Evolutionary conservation across 345 rosid species (phyloP), one percentile per base, ranked within the genome.

Genomic region (Heritiera fomes): DNA sequence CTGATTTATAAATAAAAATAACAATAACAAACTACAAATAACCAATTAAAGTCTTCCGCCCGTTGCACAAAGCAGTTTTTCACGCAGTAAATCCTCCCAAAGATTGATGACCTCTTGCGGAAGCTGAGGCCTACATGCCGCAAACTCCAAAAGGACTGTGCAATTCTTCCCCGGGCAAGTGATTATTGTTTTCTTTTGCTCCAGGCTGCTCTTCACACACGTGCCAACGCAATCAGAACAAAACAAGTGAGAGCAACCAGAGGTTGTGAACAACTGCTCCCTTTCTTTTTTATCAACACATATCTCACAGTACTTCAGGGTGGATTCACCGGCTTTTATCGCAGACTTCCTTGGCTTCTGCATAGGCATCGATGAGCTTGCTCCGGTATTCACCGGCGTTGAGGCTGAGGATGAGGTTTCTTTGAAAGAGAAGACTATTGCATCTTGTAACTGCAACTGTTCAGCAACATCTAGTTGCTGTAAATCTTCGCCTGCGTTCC

Each of bases 151-250:
- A n/a, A 10, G 13, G 0, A 55, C 47, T 0, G 8, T 23, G 60
- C 84, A 84, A 11, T 64, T 76, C n/a, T 80, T 74, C n/a, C 69
- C 80, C 12, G 83, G 87, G 12, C 87, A 85, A 10, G 14, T 23
- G 72, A 82, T 71, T 41, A 64, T 20, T 7, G 83, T 82, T 28
- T 77, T 47, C 58, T 80, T 78, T 61, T 75, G 75, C 59, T 67
- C 77, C 7, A 92, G 59, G 72, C 84, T 90, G 0, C 84, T 62
- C 1, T 82, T 83, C 30, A 90, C 89, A 77, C 87, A 86, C 58
- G 76, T 89, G 81, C 73, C 59, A 8, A 88, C 85, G 63, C 98
- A 92, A 5, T 77, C 89, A 38, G 81, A 75, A 79, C 98, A 94
- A 52, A 76, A 89, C 0, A 85, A 74, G 73, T 94, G 98, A 34